Conservation (phyloP, 2,329 filamentous ascomycete genomes). For the Colletotrichum sp. region DNA sequence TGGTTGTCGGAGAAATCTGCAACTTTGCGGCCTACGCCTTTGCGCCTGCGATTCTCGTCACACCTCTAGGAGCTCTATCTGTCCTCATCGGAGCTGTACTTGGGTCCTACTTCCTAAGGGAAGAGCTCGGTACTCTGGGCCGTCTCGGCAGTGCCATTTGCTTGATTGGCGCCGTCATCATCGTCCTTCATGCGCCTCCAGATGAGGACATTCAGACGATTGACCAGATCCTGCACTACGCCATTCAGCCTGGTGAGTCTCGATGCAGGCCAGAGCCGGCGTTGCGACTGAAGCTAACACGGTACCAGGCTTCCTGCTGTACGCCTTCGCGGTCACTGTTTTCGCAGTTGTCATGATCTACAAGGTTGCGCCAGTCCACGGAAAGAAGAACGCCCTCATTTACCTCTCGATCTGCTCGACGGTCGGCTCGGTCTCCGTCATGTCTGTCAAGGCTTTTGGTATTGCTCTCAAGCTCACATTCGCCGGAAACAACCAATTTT, state of each 20-base stretch:
- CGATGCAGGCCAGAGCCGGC: not conserved
- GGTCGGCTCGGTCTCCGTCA: constrained; percentile 95
- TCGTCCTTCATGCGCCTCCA: constrained; percentile 94
- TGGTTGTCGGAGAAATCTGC: constrained; percentile 91
- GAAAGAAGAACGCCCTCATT: constrained; percentile 94
- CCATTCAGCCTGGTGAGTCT: constrained; percentile 82
- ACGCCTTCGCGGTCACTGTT: constrained; percentile 77
- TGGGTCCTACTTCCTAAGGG: constrained; percentile 91
- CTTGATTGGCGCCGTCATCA: constrained; percentile 94
- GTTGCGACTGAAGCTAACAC: not conserved
- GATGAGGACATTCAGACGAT: constrained; percentile 92
- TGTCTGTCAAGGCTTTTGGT: constrained; percentile 98
- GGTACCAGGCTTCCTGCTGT: constrained; percentile 81
- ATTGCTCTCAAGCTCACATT: constrained; percentile 97
- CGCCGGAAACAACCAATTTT: constrained; percentile 92
- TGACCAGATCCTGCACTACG: constrained; percentile 89
- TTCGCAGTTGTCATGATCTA: constrained; percentile 98
- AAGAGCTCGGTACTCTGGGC: constrained; percentile 87
- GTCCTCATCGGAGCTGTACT: constrained; percentile 95
- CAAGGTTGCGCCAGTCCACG: constrained; percentile 85
- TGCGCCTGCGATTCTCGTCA: constrained; percentile 97
- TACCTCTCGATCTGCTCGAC: constrained; percentile 98
- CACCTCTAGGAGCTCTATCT: constrained; percentile 89
- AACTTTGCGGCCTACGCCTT: constrained; percentile 99
- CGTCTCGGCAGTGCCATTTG: constrained; percentile 97